A percentile compares a stretch with the other conserved stretches of the same genome.
phyloP scores from a whole-genome alignment of 345 rosid species.

The Hibiscus tridactylites region DNA sequence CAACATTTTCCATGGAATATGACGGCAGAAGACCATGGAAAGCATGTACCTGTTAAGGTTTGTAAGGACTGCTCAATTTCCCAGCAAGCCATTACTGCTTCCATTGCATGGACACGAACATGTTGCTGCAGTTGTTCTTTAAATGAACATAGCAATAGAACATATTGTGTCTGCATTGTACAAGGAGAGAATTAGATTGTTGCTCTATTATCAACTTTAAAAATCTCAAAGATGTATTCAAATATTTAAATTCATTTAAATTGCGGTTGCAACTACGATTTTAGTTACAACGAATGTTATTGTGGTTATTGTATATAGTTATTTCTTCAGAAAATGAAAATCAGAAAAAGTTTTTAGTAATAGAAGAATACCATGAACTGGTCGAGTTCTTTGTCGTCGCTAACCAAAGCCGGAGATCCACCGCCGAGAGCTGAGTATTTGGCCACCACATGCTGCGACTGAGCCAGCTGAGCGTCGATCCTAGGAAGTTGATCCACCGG shows the following conservation, averaged over 20 bases:
- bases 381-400: slow-evolving; percentile 87
- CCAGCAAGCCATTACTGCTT: slow-evolving; percentile 99
- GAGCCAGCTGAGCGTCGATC: slow-evolving; percentile 91
- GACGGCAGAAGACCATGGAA: not conserved
- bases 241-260: too few species aligned
- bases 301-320: too few species aligned
- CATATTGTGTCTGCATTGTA: slow-evolving; percentile 70
- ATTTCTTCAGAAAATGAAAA: too few species aligned
- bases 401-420: slow-evolving; percentile 47
- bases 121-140: slow-evolving; percentile 98
- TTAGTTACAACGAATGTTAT: too few species aligned
- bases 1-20: not conserved
- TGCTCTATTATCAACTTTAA: not conserved
- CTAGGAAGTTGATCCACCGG: slow-evolving; percentile 94
- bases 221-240: not conserved
- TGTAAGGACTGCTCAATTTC: slow-evolving; percentile 95
- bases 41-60: slow-evolving; percentile 66
- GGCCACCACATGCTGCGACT: slow-evolving; percentile 84
- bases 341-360: too few species aligned
- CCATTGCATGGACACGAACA: slow-evolving; percentile 98
- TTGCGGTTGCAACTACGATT: too few species aligned
- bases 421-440: slow-evolving; percentile 73
- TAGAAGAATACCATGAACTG: slow-evolving; percentile 81
- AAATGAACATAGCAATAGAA: slow-evolving; percentile 82
- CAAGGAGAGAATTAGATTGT: slow-evolving; percentile 7